These are phyloP conservation scores for Kazachstania bromeliacearum DNA, from an alignment of 805 yeast species.

Conservation along the genomic window DNA sequence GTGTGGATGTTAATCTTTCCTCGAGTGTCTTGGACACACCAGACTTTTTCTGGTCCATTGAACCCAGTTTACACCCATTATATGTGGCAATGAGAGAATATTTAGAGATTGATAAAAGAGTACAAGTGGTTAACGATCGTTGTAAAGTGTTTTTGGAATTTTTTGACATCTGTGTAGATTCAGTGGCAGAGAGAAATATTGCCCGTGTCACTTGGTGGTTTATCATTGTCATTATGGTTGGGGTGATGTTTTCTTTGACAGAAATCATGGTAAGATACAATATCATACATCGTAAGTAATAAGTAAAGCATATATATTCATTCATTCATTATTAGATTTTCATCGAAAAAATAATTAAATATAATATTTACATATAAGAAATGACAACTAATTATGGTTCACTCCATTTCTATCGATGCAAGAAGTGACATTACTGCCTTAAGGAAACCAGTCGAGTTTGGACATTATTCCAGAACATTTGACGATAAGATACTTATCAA, in stretches of 20 bases:
- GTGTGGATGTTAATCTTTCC: conserved; percentile 88
- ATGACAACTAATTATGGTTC: too few relatives aligned
- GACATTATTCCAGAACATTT: conserved; percentile 50
- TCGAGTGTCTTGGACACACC: conserved; percentile 92
- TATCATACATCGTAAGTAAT: conserved; percentile 36
- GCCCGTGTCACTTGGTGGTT: conserved; percentile 87
- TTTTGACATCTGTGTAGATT: conserved; percentile 85
- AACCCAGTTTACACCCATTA: conserved; percentile 90
- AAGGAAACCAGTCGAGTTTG: conserved; percentile 76
- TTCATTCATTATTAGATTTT: too few relatives aligned
- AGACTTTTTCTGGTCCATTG: conserved; percentile 90
- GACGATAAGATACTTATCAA: conserved; percentile 42
- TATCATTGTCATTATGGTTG: conserved; percentile 68
- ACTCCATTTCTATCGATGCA: background rate
- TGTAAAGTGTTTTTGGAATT: conserved; percentile 91
- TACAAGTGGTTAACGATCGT: conserved; percentile 84
- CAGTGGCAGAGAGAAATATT: conserved; percentile 88
- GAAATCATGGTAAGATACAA: conserved; percentile 57
- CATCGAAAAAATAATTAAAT: too few relatives aligned
- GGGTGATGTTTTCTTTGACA: conserved; percentile 64
- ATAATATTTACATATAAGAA: too few relatives aligned
- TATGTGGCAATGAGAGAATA: conserved; percentile 86
- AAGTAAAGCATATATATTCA: too few relatives aligned
- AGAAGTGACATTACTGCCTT: conserved; percentile 43
- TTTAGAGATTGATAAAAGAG: conserved; percentile 89